Evolutionary conservation across 768 basidiomycete genomes (phyloP), one percentile per base, ranked within the genome.

Genomic region (Rhodotorula taiwanensis): DNA sequence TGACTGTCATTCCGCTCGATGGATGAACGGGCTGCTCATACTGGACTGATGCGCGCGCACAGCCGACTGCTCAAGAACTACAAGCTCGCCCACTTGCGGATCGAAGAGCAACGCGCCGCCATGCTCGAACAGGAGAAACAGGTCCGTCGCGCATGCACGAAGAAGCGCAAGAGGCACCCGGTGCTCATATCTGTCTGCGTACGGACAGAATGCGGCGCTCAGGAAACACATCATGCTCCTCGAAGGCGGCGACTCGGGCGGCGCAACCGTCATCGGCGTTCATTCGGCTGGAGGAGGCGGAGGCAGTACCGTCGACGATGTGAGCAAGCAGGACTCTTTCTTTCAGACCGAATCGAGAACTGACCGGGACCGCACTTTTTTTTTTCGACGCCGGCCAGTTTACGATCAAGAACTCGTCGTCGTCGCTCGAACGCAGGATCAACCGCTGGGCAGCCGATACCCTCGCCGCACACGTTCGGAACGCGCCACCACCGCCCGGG

Each of bases 361-460:
- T 63, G 82, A 83, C 30, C 83, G 81, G 18, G 49, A 18, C 41
- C 36, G 36, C 10, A 10, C n/a, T 20, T 28, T 11, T 42, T n/a
- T n/a, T n/a, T n/a, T n/a, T n/a, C n/a, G 25, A 13, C 2, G 1
- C 48, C 7, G 31, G 27, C 36, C 88, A 92, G 74, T 90, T 89
- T 75, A 89, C 88, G 8, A 89, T 92, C 78, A 86, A 91, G 88
- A 90, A 87, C 68, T 79, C 86, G 14, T 88, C 89, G 5, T 86
- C 87, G 9, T 84, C 85, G 55, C 81, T 92, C 28, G 89, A 91
- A 72, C 83, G 87, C 53, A 79, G 84, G 51, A 84, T 92, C 74
- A 92, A 92, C 74, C 83, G 89, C 70, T 92, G 88, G 88, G 88
- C 88, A 5, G 85, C 86, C 52, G 87, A 89, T 52, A 78, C 63